Percentiles rank a stretch among this genome's conserved stretches.
These are phyloP conservation scores for Dipsacomyces acuminosporus DNA, from an alignment of 371 early-diverging fungal genomes.

Conservation along the genomic window DNA sequence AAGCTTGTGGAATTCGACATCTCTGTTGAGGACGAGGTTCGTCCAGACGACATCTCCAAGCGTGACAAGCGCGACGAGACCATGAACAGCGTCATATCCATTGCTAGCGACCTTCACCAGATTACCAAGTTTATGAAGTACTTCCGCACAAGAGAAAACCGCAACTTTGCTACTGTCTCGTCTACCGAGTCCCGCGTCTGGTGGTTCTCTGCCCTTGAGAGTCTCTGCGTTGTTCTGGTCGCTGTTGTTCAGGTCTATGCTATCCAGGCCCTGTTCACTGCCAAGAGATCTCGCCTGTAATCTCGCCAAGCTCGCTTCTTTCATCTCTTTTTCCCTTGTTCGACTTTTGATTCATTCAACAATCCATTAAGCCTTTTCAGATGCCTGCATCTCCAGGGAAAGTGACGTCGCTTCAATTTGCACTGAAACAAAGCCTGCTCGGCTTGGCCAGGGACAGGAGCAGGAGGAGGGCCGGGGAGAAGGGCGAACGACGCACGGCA, in stretches of 20 bases:
- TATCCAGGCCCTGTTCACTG: conserved; percentile 67
- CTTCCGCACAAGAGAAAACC: conserved; percentile 80
- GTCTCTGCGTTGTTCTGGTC: conserved; percentile 69
- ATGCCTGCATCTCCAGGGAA: too few species aligned
- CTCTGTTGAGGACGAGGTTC: conserved; percentile 74
- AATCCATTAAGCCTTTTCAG: too few species aligned
- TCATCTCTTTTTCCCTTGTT: too few species aligned
- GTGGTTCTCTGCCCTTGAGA: conserved; percentile 80
- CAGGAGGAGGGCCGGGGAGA: too few species aligned
- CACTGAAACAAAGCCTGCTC: too few species aligned
- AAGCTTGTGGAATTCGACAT: conserved; percentile 93
- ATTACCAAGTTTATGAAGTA: conserved; percentile 75
- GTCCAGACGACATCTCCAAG: conserved; percentile 48
- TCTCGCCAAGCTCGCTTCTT: neutral
- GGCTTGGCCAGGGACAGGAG: too few species aligned
- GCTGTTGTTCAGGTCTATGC: conserved; percentile 83
- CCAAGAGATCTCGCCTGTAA: conserved; percentile 62
- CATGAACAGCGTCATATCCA: conserved; percentile 37
- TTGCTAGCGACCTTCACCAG: conserved; percentile 55
- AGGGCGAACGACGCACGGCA: too few species aligned
- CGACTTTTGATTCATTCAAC: too few species aligned
- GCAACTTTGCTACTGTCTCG: conserved; percentile 80
- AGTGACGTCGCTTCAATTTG: too few species aligned
- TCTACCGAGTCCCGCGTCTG: conserved; percentile 79
- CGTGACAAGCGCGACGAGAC: conserved; percentile 62